These are phyloP conservation scores for Diaporthe amygdali DNA, from an alignment of 2,329 filamentous ascomycete species.

Conservation along the genomic window DNA sequence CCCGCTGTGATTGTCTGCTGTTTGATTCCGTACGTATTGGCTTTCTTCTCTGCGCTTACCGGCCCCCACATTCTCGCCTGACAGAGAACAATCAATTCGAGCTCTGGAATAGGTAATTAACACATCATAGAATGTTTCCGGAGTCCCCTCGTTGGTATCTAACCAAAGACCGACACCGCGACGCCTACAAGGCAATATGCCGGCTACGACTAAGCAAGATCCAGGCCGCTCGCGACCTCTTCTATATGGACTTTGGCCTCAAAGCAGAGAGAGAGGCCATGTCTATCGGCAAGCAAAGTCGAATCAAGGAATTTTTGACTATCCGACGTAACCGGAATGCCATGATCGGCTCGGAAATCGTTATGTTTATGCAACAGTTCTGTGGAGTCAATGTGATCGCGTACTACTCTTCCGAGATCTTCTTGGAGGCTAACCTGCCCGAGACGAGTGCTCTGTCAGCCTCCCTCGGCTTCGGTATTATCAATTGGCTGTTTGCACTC, in stretches of 20 bases:
- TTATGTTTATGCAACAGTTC: constrained; percentile 67
- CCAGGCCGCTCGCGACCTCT: constrained; percentile 61
- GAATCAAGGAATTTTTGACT: constrained; percentile 62
- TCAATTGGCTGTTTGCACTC: constrained; percentile 67
- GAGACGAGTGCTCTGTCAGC: constrained; percentile 59
- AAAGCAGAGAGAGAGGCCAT: constrained; percentile 60
- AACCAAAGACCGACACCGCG: constrained; percentile 48
- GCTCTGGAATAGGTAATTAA: background rate
- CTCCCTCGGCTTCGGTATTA: constrained; percentile 67
- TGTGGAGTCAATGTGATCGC: constrained; percentile 56
- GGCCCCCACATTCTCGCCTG: background rate
- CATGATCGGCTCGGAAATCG: constrained; percentile 63
- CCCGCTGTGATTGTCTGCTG: constrained; percentile 62
- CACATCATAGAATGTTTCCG: constrained; percentile 37
- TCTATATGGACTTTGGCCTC: constrained; percentile 62
- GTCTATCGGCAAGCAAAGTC: constrained; percentile 49
- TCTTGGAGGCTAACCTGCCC: constrained; percentile 58
- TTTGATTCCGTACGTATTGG: constrained; percentile 48
- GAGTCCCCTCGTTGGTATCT: constrained; percentile 59
- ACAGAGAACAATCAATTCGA: no score
- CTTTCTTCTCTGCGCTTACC: no score
- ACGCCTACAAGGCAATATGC: constrained; percentile 54
- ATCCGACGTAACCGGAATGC: constrained; percentile 68
- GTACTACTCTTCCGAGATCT: constrained; percentile 68
- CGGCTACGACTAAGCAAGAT: constrained; percentile 55